These are phyloP conservation scores for Physcia stellaris DNA, from an alignment of 495 filamentous ascomycete genomes.

Conservation along the genomic window DNA sequence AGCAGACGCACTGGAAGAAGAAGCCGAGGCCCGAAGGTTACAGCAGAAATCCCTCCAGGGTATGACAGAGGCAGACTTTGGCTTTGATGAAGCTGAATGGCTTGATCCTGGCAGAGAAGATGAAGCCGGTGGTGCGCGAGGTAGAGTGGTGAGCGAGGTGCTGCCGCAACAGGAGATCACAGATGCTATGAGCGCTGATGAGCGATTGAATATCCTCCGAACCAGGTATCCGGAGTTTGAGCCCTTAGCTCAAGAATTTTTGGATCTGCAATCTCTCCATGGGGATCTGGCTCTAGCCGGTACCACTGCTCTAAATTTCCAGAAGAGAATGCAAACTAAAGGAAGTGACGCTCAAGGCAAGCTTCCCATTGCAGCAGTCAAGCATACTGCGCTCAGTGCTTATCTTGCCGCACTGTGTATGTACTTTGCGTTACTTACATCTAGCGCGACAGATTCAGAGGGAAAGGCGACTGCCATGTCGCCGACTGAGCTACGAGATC, in stretches of 20 bases:
- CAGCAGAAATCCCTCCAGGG: conserved; percentile 79
- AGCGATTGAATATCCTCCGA: conserved; percentile 62
- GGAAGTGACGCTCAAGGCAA: neutral
- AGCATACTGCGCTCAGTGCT: conserved; percentile 60
- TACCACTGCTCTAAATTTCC: conserved; percentile 34
- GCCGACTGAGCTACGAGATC: conserved; percentile 64
- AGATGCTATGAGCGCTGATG: conserved; percentile 60
- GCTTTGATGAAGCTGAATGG: conserved; percentile 85
- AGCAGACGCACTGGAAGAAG: conserved; percentile 82
- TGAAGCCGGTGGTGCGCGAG: conserved; percentile 19
- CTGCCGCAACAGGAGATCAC: conserved; percentile 71
- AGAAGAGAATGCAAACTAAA: conserved; percentile 16
- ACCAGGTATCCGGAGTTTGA: conserved; percentile 85
- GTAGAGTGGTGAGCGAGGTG: conserved; percentile 60
- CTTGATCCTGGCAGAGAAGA: conserved; percentile 31
- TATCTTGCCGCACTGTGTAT: conserved; percentile 78
- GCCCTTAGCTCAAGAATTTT: conserved; percentile 65
- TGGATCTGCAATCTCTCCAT: conserved; percentile 53
- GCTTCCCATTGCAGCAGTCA: conserved; percentile 44
- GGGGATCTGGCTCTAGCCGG: conserved; percentile 41
- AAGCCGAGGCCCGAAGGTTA: conserved; percentile 70
- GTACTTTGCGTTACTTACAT: conserved; percentile 86
- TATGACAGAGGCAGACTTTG: conserved; percentile 82
- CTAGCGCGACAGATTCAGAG: conserved; percentile 42
- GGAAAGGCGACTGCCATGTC: conserved; percentile 37